A percentile compares a stretch with the other conserved stretches of the same genome.
Evolutionary conservation across 805 yeast species (phyloP).

Genomic region (Hanseniaspora occidentalis): DNA sequence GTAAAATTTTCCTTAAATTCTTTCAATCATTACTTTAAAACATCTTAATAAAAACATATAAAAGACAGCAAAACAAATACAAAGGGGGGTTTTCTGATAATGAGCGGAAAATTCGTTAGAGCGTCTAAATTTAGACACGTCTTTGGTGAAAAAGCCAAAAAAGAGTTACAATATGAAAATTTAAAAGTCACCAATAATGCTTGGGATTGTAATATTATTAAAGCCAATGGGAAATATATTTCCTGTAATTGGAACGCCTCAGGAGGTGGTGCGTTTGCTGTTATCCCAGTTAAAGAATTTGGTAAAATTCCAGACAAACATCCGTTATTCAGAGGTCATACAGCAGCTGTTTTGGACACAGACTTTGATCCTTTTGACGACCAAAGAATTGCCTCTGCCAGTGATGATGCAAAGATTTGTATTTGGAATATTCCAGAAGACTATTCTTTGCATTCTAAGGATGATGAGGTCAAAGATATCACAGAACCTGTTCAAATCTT

Average conservation of each 20-base stretch:
- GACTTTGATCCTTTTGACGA: slow-evolving; percentile 89
- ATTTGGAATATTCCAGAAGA: slow-evolving; percentile 82
- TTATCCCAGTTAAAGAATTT: slow-evolving; percentile 71
- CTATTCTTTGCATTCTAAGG: slow-evolving; percentile 54
- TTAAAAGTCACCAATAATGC: slow-evolving; percentile 77
- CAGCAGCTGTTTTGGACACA: slow-evolving; percentile 90
- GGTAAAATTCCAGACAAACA: slow-evolving; percentile 92
- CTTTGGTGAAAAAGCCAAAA: slow-evolving; percentile 63
- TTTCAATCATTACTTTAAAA: too few species aligned
- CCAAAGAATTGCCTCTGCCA: slow-evolving; percentile 59
- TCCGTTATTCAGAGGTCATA: slow-evolving; percentile 90
- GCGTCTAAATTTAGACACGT: slow-evolving; percentile 96
- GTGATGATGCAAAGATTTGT: slow-evolving; percentile 71
- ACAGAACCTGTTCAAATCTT: slow-evolving; percentile 51
- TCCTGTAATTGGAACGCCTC: slow-evolving; percentile 88
- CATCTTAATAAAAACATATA: too few species aligned
- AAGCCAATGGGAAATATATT: slow-evolving; percentile 75
- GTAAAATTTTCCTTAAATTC: too few species aligned
- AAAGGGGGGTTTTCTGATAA: too few species aligned
- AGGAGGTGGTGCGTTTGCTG: slow-evolving; percentile 97
- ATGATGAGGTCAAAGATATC: slow-evolving; percentile 30
- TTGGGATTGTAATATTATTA: slow-evolving; percentile 87
- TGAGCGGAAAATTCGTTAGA: slow-evolving; percentile 81
- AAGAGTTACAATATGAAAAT: slow-evolving; percentile 32
- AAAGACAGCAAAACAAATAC: too few species aligned